Evolutionary conservation across 1,284 basidiomycete genomes (phyloP).

Genomic region (Quambalaria eucalypti): DNA sequence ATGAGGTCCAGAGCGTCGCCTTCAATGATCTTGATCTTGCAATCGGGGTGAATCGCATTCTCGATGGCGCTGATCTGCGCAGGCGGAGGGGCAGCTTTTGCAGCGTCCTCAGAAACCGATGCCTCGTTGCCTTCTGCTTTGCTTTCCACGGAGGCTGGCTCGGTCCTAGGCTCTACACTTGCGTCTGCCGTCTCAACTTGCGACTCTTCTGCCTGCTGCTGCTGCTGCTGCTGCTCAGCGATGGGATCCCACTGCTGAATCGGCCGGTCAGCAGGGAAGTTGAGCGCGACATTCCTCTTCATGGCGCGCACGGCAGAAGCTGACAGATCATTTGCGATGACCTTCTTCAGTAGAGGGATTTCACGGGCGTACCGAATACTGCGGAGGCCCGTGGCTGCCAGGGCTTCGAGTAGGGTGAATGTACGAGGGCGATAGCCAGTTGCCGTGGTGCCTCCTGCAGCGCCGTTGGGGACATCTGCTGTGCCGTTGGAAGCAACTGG

Average conservation of each 20-base stretch:
- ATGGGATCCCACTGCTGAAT: slow-evolving; percentile 24
- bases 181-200: background rate
- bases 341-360: slow-evolving; percentile 78
- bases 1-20: slow-evolving; percentile 58
- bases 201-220: background rate
- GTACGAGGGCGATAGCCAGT: slow-evolving; percentile 55
- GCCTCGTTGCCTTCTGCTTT: slow-evolving; percentile 7
- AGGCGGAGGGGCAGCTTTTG: background rate
- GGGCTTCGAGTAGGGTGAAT: slow-evolving; percentile 81
- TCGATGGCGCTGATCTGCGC: slow-evolving; percentile 4
- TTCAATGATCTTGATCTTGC: slow-evolving; percentile 39
- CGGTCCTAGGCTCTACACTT: background rate
- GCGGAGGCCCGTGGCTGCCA: slow-evolving; percentile 88
- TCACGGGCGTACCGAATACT: slow-evolving; percentile 97
- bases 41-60: slow-evolving; percentile 31
- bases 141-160: background rate
- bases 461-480: background rate
- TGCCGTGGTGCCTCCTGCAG: background rate
- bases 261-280: slow-evolving; percentile 59
- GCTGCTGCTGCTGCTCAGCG: background rate
- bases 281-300: slow-evolving; percentile 77
- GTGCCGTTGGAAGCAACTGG: background rate
- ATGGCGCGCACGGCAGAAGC: slow-evolving; percentile 76
- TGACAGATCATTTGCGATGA: slow-evolving; percentile 89
- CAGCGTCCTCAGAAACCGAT: background rate